phyloP scores from a whole-genome alignment of 495 filamentous ascomycete species.

The Penicillium odoratum region DNA sequence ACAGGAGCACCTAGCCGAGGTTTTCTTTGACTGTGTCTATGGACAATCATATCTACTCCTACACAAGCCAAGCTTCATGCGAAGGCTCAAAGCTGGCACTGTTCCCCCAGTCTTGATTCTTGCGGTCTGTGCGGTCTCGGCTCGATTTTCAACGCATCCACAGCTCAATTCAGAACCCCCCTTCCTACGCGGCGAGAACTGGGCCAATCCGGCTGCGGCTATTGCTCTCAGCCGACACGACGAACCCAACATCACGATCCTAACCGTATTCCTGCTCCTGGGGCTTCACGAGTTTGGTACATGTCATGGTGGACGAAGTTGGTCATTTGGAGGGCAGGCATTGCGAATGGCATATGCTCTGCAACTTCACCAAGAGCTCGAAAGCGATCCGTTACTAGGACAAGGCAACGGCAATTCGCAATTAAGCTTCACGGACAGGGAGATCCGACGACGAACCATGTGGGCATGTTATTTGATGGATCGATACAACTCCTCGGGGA shows the following conservation, averaged over 20 bases:
- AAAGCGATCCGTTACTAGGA: slow-evolving; percentile 70
- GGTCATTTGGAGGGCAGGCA: slow-evolving; percentile 92
- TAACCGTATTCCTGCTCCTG: slow-evolving; percentile 84
- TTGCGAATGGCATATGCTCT: slow-evolving; percentile 96
- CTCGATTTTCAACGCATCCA: slow-evolving; percentile 93
- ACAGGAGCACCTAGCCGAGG: slow-evolving; percentile 90
- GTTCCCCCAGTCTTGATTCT: slow-evolving; percentile 86
- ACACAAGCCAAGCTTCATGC: slow-evolving; percentile 95
- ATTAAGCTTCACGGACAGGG: slow-evolving; percentile 86
- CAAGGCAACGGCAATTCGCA: slow-evolving; percentile 60
- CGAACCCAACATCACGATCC: slow-evolving; percentile 91
- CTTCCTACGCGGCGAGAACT: slow-evolving; percentile 88
- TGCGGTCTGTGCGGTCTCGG: slow-evolving; percentile 88
- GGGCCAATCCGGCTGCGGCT: slow-evolving; percentile 80
- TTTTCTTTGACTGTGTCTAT: slow-evolving; percentile 95
- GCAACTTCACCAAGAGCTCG: slow-evolving; percentile 91
- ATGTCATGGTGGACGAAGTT: slow-evolving; percentile 92
- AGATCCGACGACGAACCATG: slow-evolving; percentile 92
- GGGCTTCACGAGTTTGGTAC: slow-evolving; percentile 96
- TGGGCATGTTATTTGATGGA: slow-evolving; percentile 99
- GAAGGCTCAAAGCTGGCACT: slow-evolving; percentile 66
- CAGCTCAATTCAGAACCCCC: slow-evolving; percentile 78
- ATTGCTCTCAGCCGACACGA: slow-evolving; percentile 86
- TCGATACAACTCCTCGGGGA: slow-evolving; percentile 93
- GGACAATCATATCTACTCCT: slow-evolving; percentile 94